A percentile compares a stretch with the other conserved stretches of the same genome.
phyloP scores from a whole-genome alignment of 2,329 filamentous ascomycete genomes.

The Didymella sp. region DNA sequence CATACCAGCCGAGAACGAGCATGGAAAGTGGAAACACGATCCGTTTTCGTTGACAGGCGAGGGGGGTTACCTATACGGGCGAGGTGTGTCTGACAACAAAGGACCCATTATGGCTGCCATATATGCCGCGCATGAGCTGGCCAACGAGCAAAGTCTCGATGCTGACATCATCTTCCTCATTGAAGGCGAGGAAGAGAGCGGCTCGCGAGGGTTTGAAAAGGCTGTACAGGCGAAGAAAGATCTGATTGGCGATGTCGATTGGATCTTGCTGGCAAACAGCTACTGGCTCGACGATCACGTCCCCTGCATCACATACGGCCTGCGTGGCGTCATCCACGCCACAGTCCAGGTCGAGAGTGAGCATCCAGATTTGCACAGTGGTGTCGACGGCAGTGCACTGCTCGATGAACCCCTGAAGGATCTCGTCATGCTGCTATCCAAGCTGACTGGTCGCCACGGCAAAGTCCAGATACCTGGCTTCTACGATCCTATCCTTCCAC shows the following conservation, averaged over 20 bases:
- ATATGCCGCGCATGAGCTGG: slow-evolving; percentile 89
- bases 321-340: slow-evolving; percentile 91
- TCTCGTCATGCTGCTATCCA: slow-evolving; percentile 80
- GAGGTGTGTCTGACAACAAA: slow-evolving; percentile 98
- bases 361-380: slow-evolving; percentile 89
- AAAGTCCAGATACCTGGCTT: slow-evolving; percentile 85
- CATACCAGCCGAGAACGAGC: slow-evolving; percentile 83
- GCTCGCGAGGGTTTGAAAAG: slow-evolving; percentile 87
- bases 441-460: slow-evolving; percentile 80
- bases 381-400: slow-evolving; percentile 92
- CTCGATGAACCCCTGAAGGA: slow-evolving; percentile 93
- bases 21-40: slow-evolving; percentile 83
- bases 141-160: slow-evolving; percentile 80
- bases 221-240: slow-evolving; percentile 81
- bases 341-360: slow-evolving; percentile 86
- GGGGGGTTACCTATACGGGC: slow-evolving; percentile 92
- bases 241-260: slow-evolving; percentile 88
- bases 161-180: slow-evolving; percentile 94
- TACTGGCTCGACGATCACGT: slow-evolving; percentile 98
- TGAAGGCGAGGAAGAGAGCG: slow-evolving; percentile 95
- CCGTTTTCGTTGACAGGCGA: slow-evolving; percentile 89
- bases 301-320: slow-evolving; percentile 91
- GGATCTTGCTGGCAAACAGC: slow-evolving; percentile 93
- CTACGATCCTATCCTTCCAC: slow-evolving; percentile 80
- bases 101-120: slow-evolving; percentile 93